These are phyloP conservation scores for Citropsis articulata DNA, from an alignment of 345 rosid species.

Conservation along the genomic window DNA sequence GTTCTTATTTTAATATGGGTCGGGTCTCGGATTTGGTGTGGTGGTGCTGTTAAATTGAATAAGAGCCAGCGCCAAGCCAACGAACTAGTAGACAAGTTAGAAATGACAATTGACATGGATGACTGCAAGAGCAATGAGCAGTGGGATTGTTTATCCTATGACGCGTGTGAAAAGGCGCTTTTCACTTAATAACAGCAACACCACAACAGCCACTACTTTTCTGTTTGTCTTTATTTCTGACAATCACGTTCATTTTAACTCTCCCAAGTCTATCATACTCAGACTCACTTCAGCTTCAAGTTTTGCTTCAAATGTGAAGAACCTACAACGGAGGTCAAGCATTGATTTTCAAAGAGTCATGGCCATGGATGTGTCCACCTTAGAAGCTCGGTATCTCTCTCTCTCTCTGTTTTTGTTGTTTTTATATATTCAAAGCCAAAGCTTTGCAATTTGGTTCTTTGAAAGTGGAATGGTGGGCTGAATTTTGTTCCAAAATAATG, in stretches of 20 bases:
- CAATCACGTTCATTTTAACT: not conserved
- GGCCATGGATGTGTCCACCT: slow-evolving; percentile 21
- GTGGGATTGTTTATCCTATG: not conserved
- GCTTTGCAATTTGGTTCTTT: not conserved
- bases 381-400: slow-evolving; percentile 26
- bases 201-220: not conserved
- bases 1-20: too few relatives aligned
- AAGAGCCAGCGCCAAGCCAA: too few relatives aligned
- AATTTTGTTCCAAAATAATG: not conserved
- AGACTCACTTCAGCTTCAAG: not conserved
- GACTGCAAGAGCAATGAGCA: not conserved
- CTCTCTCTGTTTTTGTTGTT: not conserved
- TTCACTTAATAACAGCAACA: not conserved
- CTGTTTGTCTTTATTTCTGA: not conserved
- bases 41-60: too few relatives aligned
- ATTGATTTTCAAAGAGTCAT: too few relatives aligned
- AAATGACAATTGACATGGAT: too few relatives aligned
- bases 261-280: not conserved
- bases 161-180: not conserved
- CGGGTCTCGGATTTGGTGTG: too few relatives aligned
- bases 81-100: too few relatives aligned
- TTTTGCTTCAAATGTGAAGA: not conserved
- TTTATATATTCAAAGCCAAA: not conserved
- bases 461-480: not conserved
- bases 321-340: too few relatives aligned